These are phyloP conservation scores for Tulasnella sp. DNA, from an alignment of 768 basidiomycete genomes.

Conservation along the genomic window DNA sequence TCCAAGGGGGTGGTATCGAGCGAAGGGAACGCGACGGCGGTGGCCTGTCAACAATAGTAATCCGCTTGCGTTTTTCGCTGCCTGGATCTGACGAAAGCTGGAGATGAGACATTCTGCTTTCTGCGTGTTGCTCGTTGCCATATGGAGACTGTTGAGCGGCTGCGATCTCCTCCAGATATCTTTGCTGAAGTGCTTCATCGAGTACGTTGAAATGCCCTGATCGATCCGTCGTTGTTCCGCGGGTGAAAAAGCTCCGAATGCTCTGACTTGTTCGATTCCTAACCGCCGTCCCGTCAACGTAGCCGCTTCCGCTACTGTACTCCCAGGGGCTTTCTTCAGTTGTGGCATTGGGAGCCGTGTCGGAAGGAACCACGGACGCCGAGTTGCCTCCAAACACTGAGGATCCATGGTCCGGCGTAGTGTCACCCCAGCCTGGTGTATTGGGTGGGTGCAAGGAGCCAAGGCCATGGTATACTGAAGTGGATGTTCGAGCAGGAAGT, in stretches of 20 bases:
- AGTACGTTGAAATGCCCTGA: slow-evolving; percentile 3
- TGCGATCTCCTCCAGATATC: slow-evolving; percentile 9
- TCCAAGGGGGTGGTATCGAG: neutral
- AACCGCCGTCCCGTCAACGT: slow-evolving; percentile 4
- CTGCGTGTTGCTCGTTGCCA: neutral
- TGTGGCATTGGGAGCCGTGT: neutral
- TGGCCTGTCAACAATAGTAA: neutral
- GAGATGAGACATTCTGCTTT: neutral
- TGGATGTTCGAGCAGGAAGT: slow-evolving; percentile 38
- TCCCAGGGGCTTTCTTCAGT: slow-evolving; percentile 4
- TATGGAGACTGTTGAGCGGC: neutral
- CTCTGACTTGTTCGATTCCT: slow-evolving; percentile 8
- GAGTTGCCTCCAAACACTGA: neutral
- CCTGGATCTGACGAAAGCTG: neutral
- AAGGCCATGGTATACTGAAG: slow-evolving; percentile 15
- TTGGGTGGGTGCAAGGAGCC: neutral
- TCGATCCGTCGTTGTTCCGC: neutral
- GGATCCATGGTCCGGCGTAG: neutral
- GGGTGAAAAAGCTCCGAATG: slow-evolving; percentile 12
- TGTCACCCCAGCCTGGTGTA: neutral
- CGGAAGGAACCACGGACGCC: neutral
- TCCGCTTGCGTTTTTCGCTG: neutral
- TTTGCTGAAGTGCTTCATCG: slow-evolving; percentile 2
- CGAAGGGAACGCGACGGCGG: neutral
- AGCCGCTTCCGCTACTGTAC: slow-evolving; percentile 9